Evolutionary conservation across 2,329 filamentous ascomycete species (phyloP).

Genomic region (Chaetomiaceae sp.): DNA sequence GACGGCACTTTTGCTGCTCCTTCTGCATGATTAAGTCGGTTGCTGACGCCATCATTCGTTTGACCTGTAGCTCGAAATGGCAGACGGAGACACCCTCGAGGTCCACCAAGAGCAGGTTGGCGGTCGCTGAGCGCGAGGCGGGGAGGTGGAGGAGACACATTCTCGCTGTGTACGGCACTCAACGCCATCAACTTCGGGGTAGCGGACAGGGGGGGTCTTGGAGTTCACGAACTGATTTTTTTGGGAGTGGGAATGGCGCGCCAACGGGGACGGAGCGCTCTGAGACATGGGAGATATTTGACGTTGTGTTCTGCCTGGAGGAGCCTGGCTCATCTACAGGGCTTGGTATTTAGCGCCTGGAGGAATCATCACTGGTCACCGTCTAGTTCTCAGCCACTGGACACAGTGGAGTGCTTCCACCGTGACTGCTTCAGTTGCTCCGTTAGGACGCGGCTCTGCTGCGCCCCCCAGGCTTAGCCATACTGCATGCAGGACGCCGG

Average conservation of each 20-base stretch:
- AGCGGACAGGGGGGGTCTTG: background rate
- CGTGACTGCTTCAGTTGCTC: no score
- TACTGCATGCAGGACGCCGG: no score
- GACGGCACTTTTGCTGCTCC: no score
- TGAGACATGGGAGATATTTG: background rate
- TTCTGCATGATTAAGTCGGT: no score
- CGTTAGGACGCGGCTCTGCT: no score
- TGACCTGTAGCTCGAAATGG: slow-evolving; percentile 84
- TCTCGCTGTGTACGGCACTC: no score
- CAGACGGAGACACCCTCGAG: slow-evolving; percentile 90
- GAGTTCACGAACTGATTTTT: background rate
- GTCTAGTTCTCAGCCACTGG: no score
- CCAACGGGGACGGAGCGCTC: background rate
- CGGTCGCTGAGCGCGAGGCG: slow-evolving; percentile 39
- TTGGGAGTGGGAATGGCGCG: background rate
- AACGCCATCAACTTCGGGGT: background rate
- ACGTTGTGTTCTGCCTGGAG: background rate
- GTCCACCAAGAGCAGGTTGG: slow-evolving; percentile 98
- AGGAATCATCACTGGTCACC: background rate
- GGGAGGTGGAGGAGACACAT: background rate
- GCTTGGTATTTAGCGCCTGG: background rate
- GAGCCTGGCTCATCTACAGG: background rate
- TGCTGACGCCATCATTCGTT: slow-evolving; percentile 19
- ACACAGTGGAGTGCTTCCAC: no score
- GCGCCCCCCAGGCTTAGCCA: no score